phyloP scores from a whole-genome alignment of 257 asterid genomes.

The Avicennia marina region DNA sequence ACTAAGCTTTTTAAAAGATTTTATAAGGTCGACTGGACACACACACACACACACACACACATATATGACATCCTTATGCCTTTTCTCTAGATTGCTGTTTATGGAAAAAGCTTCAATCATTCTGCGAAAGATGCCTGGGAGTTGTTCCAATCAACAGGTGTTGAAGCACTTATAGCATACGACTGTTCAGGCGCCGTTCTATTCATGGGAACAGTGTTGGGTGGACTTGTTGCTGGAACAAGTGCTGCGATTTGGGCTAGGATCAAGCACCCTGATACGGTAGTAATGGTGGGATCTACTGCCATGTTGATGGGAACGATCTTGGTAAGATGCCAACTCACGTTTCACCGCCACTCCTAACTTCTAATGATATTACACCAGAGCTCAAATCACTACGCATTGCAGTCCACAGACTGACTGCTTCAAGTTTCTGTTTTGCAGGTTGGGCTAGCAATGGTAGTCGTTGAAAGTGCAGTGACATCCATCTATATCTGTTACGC shows the following conservation, averaged over 20 bases:
- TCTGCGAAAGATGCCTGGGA: constrained; percentile 99
- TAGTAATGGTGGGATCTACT: constrained; percentile 87
- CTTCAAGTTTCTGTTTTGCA: constrained; percentile 21
- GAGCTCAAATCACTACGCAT: no score
- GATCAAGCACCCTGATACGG: constrained; percentile 68
- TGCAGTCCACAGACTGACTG: not conserved
- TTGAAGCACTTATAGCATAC: constrained; percentile 89
- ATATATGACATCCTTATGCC: no score
- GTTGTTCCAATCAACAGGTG: constrained; percentile 91
- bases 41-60: no score
- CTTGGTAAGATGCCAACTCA: constrained; percentile 44
- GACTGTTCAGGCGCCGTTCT: constrained; percentile 97
- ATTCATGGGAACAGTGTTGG: constrained; percentile 79
- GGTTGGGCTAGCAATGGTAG: constrained; percentile 94
- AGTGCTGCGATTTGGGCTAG: constrained; percentile 78
- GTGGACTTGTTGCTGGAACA: constrained; percentile 86
- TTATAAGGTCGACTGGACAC: no score
- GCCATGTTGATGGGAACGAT: constrained; percentile 98
- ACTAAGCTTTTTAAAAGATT: no score
- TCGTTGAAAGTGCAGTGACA: constrained; percentile 95
- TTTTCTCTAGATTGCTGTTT: constrained; percentile 70
- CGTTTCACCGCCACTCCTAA: not conserved
- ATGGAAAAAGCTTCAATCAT: constrained; percentile 88
- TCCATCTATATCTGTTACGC: constrained; percentile 89
- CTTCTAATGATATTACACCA: no score